Conservation (phyloP, 2,329 filamentous ascomycete genomes). For the Ascochyta lentis region DNA sequence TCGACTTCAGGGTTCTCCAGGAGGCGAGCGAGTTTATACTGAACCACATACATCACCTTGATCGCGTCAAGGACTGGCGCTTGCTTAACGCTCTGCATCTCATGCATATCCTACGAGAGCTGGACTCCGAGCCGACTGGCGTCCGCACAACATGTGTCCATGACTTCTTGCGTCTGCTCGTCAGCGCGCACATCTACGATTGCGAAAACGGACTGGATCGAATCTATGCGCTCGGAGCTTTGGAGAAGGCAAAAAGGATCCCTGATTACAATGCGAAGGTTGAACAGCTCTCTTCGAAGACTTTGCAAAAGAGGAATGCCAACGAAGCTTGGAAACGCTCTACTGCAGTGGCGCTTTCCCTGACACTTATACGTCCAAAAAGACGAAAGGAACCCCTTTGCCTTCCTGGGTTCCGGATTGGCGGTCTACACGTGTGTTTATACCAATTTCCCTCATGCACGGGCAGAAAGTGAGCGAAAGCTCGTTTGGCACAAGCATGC, state of each 20-base stretch:
- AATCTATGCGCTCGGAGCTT: not conserved
- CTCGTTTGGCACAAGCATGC: not conserved
- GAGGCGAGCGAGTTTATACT: not conserved
- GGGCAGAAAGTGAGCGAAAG: not conserved
- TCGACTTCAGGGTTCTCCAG: not conserved
- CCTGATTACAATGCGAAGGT: not conserved
- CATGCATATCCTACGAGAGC: conserved; percentile 1
- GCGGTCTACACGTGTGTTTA: not conserved
- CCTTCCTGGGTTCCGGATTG: conserved; percentile 5
- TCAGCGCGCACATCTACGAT: not conserved
- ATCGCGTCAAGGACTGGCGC: not conserved
- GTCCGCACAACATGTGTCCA: not conserved
- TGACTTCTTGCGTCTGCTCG: not conserved
- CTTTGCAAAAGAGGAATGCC: not conserved
- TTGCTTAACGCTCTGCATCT: conserved; percentile 1
- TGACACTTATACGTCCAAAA: not conserved
- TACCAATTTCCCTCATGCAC: not conserved
- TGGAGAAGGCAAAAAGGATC: not conserved
- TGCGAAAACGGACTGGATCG: not conserved
- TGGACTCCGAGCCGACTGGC: not conserved
- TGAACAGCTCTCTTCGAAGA: not conserved
- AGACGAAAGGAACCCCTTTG: not conserved
- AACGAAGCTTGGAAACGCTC: not conserved
- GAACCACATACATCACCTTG: not conserved
- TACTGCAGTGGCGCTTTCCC: not conserved